Conservation (phyloP, 371 early-diverging fungal species). For the Mucor irregularis region DNA sequence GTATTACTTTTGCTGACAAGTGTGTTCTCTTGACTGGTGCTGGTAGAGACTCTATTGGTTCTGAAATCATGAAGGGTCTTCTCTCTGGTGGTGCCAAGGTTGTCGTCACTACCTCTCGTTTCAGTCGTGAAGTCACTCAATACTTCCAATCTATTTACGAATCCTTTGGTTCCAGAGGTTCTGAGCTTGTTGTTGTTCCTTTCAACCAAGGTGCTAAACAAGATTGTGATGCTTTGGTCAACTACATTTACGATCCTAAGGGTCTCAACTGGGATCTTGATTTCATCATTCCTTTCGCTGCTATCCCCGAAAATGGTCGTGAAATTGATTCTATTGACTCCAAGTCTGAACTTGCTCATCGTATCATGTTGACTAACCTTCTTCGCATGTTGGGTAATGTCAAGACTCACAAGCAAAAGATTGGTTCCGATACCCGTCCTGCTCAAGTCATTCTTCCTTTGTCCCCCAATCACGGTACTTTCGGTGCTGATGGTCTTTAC, state of each 20-base stretch:
- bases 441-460: conserved; percentile 91
- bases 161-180: conserved; percentile 84
- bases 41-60: conserved; percentile 91
- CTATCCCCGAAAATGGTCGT: conserved; percentile 88
- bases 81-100: conserved; percentile 91
- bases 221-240: conserved; percentile 79
- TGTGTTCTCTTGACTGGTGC: conserved; percentile 91
- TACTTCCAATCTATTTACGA: conserved; percentile 92
- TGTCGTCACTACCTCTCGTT: conserved; percentile 92
- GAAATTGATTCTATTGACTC: conserved; percentile 87
- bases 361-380: conserved; percentile 91
- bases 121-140: conserved; percentile 78
- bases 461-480: conserved; percentile 96
- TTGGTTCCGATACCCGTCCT: conserved; percentile 83
- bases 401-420: conserved; percentile 80
- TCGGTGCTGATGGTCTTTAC: conserved; percentile 94
- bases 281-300: conserved; percentile 94
- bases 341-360: conserved; percentile 88
- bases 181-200: conserved; percentile 89
- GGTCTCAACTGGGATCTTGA: conserved; percentile 93
- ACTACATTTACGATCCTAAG: conserved; percentile 87
- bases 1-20: conserved; percentile 81
- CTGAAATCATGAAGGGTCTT: conserved; percentile 84
- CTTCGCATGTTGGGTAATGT: conserved; percentile 81
- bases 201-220: conserved; percentile 93